A percentile compares a stretch with the other conserved stretches of the same genome.
Conservation (phyloP, 192 early-diverging fungal species). For the Glomus cerebriforme region DNA sequence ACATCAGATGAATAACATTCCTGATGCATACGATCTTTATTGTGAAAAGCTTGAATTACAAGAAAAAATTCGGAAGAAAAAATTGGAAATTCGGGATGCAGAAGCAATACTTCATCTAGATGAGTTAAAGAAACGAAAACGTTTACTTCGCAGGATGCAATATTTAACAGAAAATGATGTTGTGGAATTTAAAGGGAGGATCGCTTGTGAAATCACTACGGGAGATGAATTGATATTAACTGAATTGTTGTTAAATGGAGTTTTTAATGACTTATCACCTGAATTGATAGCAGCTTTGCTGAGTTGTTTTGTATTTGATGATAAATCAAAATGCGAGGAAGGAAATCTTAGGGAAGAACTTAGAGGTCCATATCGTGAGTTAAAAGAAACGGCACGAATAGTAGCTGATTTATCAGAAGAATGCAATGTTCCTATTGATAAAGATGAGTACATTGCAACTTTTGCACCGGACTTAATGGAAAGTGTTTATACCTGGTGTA, state of each 20-base stretch:
- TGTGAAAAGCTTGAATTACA: not conserved
- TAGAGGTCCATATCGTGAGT: constrained; percentile 65
- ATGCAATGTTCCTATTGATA: constrained; percentile 83
- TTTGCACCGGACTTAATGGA: constrained; percentile 93
- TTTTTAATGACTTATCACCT: constrained; percentile 84
- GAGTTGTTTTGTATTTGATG: constrained; percentile 90
- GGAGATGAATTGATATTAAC: constrained; percentile 91
- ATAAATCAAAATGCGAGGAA: constrained; percentile 62
- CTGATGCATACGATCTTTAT: constrained; percentile 55
- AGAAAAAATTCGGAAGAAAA: constrained; percentile 39
- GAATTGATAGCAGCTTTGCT: constrained; percentile 84
- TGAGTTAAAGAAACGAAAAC: constrained; percentile 81
- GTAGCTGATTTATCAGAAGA: constrained; percentile 87
- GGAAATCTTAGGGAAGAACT: constrained; percentile 74
- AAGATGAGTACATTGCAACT: constrained; percentile 83
- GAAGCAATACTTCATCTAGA: constrained; percentile 84
- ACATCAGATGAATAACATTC: constrained; percentile 59
- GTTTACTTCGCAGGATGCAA: constrained; percentile 79
- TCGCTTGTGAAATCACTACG: constrained; percentile 90
- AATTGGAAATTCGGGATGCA: constrained; percentile 61
- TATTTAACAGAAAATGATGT: constrained; percentile 78
- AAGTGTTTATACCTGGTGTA: constrained; percentile 89
- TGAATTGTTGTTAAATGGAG: constrained; percentile 91
- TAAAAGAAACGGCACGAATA: constrained; percentile 84
- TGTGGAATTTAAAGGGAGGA: constrained; percentile 91